phyloP scores from a whole-genome alignment of 1,284 basidiomycete genomes.

The Fomitiporia mediterranea region DNA sequence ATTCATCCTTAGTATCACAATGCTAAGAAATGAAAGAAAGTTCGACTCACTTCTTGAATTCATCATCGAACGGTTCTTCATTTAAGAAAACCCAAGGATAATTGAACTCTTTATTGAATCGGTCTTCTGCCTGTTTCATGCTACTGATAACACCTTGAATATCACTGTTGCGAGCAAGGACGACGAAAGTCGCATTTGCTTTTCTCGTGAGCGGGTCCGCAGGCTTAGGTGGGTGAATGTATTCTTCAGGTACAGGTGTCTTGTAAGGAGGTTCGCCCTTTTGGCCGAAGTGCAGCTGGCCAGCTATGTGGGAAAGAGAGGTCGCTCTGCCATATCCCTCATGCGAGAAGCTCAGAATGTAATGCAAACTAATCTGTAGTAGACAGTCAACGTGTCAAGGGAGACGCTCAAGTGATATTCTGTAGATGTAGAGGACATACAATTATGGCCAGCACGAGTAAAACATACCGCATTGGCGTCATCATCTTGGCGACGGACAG shows the following conservation, averaged over 20 bases:
- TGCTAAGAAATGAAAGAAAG: neutral
- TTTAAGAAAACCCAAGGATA: conserved; percentile 90
- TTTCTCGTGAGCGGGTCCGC: conserved; percentile 42
- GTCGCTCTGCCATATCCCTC: conserved; percentile 65
- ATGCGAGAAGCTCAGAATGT: conserved; percentile 66
- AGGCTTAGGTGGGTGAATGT: conserved; percentile 42
- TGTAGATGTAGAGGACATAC: conserved; percentile 36
- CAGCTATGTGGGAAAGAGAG: conserved; percentile 50
- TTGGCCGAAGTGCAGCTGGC: conserved; percentile 33
- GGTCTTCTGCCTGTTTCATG: conserved; percentile 76
- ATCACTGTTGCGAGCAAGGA: conserved; percentile 83
- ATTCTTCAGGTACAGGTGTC: conserved; percentile 48
- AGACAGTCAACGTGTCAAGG: conserved; percentile 4
- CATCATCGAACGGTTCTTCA: conserved; percentile 72
- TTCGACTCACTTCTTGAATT: conserved; percentile 62
- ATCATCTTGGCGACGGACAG: conserved; percentile 51
- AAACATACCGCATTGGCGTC: conserved; percentile 70
- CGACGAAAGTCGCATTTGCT: conserved; percentile 83
- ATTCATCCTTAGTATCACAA: conserved; percentile 13
- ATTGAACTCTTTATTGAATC: conserved; percentile 80
- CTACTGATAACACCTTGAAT: conserved; percentile 66
- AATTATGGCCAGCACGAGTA: conserved; percentile 61
- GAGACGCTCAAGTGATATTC: neutral
- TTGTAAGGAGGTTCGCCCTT: conserved; percentile 45
- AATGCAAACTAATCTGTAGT: conserved; percentile 62